phyloP scores from a whole-genome alignment of 768 basidiomycete species.

The Thelephora ganbajun region DNA sequence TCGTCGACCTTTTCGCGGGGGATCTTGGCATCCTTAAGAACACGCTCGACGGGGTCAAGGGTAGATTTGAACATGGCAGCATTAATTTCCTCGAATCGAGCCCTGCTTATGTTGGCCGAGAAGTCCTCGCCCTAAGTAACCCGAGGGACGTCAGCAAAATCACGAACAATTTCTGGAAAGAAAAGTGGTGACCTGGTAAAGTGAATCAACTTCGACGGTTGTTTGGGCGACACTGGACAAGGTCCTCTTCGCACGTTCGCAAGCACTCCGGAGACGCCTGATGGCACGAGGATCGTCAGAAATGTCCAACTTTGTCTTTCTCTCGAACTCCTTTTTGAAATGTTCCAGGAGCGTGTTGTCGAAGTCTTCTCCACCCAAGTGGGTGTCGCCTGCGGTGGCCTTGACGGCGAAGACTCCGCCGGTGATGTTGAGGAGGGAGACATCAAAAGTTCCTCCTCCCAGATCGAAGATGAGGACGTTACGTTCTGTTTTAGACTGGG shows the following conservation, averaged over 20 bases:
- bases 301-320: constrained; percentile 93
- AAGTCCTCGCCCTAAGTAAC: constrained; percentile 79
- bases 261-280: constrained; percentile 89
- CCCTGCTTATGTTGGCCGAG: constrained; percentile 96
- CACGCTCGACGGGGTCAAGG: constrained; percentile 96
- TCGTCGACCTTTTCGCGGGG: constrained; percentile 94
- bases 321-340: constrained; percentile 99
- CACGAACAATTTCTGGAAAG: neutral
- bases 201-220: constrained; percentile 97
- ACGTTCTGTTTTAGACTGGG: constrained; percentile 88
- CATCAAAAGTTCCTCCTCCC: constrained; percentile 99
- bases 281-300: constrained; percentile 95
- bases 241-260: constrained; percentile 99
- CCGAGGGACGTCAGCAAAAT: constrained; percentile 4
- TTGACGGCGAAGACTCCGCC: constrained; percentile 99
- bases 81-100: constrained; percentile 99
- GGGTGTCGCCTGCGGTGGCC: constrained; percentile 98
- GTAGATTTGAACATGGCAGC: constrained; percentile 92
- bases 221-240: constrained; percentile 97
- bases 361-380: constrained; percentile 99
- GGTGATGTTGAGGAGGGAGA: constrained; percentile 93
- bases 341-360: constrained; percentile 96
- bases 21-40: constrained; percentile 98
- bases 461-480: constrained; percentile 99
- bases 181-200: constrained; percentile 60